phyloP scores from a whole-genome alignment of 2,329 filamentous ascomycete species.

The Cadophora sp. region DNA sequence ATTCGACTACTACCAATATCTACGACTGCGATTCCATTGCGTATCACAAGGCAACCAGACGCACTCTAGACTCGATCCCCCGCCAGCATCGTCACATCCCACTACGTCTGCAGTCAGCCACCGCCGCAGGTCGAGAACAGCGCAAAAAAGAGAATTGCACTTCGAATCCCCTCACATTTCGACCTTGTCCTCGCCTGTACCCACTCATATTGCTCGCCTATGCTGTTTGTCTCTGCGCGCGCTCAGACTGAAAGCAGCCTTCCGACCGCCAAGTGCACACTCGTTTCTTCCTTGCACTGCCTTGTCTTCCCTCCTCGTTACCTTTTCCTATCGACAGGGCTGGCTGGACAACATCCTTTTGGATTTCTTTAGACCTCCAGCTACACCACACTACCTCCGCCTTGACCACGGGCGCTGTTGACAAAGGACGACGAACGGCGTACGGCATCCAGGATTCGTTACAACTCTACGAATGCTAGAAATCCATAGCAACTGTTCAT shows the following conservation, averaged over 20 bases:
- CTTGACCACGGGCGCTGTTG: slow-evolving; percentile 15
- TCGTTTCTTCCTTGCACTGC: neutral
- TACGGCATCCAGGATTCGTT: neutral
- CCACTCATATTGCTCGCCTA: neutral
- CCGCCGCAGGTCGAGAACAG: neutral
- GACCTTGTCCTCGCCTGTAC: neutral
- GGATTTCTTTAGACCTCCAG: neutral
- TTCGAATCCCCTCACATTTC: slow-evolving; percentile 7
- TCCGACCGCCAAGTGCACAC: neutral
- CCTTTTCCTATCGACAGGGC: slow-evolving; percentile 14
- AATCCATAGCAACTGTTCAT: slow-evolving; percentile 11
- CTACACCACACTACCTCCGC: neutral
- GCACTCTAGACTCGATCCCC: neutral
- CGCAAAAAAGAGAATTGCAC: slow-evolving; percentile 9
- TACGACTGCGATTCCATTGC: neutral
- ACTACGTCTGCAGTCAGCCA: neutral
- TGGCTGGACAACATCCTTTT: neutral
- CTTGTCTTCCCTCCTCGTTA: neutral
- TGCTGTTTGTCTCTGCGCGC: neutral
- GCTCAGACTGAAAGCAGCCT: slow-evolving; percentile 1
- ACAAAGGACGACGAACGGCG: neutral
- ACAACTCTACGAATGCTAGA: neutral
- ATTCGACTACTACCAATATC: neutral
- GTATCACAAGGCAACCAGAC: slow-evolving; percentile 20
- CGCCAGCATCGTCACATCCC: neutral